Evolutionary conservation across 2,329 filamentous ascomycete species (phyloP).

Genomic region (Diplodia corticola): DNA sequence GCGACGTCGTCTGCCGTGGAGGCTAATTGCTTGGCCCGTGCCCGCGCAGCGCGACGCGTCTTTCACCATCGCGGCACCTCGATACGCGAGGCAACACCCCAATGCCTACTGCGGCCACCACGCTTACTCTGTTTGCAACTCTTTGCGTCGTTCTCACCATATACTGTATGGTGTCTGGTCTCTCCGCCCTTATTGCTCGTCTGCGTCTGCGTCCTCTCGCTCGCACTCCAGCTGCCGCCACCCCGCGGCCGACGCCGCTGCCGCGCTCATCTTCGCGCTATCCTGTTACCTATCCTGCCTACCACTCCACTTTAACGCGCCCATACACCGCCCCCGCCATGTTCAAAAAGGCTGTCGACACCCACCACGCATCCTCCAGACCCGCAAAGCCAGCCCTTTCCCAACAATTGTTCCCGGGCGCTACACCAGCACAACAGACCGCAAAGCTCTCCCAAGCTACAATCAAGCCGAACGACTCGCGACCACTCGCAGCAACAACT

Average conservation of each 20-base stretch:
- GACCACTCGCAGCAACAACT: constrained; percentile 32
- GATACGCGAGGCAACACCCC: constrained; percentile 8
- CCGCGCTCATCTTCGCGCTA: constrained; percentile 30
- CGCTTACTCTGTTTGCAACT: constrained; percentile 27
- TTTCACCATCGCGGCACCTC: constrained; percentile 1
- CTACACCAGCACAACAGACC: constrained; percentile 46
- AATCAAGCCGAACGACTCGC: constrained; percentile 40
- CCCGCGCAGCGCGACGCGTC: constrained; percentile 15
- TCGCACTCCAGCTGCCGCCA: background rate
- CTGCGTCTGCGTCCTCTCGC: constrained; percentile 34
- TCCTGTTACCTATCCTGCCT: constrained; percentile 18
- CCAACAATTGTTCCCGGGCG: constrained; percentile 61
- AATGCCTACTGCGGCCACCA: constrained; percentile 19
- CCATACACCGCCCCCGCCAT: constrained; percentile 29
- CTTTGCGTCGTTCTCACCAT: constrained; percentile 32
- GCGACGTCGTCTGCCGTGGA: background rate
- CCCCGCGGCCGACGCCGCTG: constrained; percentile 17
- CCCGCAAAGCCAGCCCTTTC: constrained; percentile 27
- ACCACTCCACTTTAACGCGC: constrained; percentile 15
- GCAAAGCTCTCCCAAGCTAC: constrained; percentile 44
- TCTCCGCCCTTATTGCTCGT: constrained; percentile 30
- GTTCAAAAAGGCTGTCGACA: constrained; percentile 45
- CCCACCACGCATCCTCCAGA: constrained; percentile 38
- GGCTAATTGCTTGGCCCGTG: background rate
- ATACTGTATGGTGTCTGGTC: constrained; percentile 41